Percentiles rank a stretch among this genome's conserved stretches.
These are phyloP conservation scores for Castanea sativa DNA, from an alignment of 306 rosid species.

Conservation along the genomic window DNA sequence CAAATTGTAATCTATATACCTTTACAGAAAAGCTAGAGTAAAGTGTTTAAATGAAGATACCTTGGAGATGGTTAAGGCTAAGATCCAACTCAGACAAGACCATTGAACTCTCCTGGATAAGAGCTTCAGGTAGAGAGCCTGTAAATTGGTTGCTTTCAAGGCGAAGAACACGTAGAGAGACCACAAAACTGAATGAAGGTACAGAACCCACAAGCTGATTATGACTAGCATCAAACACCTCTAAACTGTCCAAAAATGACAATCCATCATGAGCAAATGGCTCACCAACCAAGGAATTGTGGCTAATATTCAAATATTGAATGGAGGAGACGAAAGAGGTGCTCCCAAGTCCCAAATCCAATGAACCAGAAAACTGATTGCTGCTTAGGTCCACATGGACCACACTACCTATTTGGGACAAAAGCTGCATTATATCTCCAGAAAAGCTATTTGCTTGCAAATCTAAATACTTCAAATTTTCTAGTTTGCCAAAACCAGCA, in stretches of 20 bases:
- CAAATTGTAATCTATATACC: not conserved
- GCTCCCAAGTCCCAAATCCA: conserved; percentile 62
- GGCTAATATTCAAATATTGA: conserved; percentile 58
- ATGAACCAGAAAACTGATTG: conserved; percentile 62
- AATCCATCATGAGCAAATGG: conserved; percentile 78
- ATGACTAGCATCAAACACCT: conserved; percentile 73
- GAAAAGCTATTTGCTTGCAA: conserved; percentile 50
- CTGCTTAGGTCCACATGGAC: conserved; percentile 65
- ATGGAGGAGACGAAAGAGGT: conserved; percentile 53
- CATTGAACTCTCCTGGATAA: conserved; percentile 70
- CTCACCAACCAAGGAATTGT: conserved; percentile 62
- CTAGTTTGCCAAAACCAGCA: conserved; percentile 49
- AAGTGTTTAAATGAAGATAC: conserved; percentile 28
- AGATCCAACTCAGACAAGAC: conserved; percentile 76
- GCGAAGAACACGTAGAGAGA: conserved; percentile 64
- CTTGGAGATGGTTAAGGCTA: conserved; percentile 71
- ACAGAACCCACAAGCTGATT: conserved; percentile 60
- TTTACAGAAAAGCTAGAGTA: conserved; percentile 1
- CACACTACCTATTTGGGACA: conserved; percentile 58
- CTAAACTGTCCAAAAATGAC: conserved; percentile 78
- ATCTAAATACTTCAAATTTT: conserved; percentile 48
- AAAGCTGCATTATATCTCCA: conserved; percentile 55
- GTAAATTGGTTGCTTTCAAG: conserved; percentile 62
- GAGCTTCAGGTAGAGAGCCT: conserved; percentile 61
- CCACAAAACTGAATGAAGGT: conserved; percentile 66